Base-by-base conservation (phyloP, 257 asterid genomes). In the Nicotiana tabacum region DNA sequence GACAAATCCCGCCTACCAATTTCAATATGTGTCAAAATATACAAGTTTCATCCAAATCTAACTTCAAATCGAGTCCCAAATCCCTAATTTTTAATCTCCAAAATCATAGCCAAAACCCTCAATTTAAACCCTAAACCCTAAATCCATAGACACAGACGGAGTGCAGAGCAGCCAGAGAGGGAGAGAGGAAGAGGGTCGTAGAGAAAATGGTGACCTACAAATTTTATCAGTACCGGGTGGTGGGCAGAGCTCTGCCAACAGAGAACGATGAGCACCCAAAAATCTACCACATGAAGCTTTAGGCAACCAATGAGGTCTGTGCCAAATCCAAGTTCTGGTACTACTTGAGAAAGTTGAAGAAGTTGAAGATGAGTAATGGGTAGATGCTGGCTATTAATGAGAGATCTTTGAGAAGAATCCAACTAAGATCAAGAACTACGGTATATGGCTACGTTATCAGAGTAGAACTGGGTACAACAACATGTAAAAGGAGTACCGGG, bases 171-270 rank as follows among this genome's bases (percentile, higher is more conserved):
- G 60, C 60, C 21, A n/a, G 58, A 69, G 77, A 69, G 77, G 32
- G 58, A 43, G 72, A 11, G 72, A 30, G 46, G 15, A 48, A 33
- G 51, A 1, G 55, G 46, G 46, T 6, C 46, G 46, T 39, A 6
- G 32, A 4, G 32, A 24, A 74, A 74, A 74, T 74, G 79, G 79
- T 74, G 39, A 74, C 60, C 24, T 74, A 48, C 79, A 74, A 48
- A 74, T 70, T 70, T 70, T 37, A 70, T 70, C 78, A 70, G 78
- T 70, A 70, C 60, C 78, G 43, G 78, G 78, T 70, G 60, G 78
- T 70, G 3, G 78, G 78, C 21, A 70, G 60, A 70, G 78, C 78
- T 70, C 60, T 70, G 2, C 78, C 78, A 70, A n/a, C 78, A 12
- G 78, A 70, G n/a, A 70, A 32, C 12, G 24, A 70, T 70, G 78